Evolutionary conservation across 2,329 filamentous ascomycete species (phyloP).

Genomic region (Epichloe festucae): DNA sequence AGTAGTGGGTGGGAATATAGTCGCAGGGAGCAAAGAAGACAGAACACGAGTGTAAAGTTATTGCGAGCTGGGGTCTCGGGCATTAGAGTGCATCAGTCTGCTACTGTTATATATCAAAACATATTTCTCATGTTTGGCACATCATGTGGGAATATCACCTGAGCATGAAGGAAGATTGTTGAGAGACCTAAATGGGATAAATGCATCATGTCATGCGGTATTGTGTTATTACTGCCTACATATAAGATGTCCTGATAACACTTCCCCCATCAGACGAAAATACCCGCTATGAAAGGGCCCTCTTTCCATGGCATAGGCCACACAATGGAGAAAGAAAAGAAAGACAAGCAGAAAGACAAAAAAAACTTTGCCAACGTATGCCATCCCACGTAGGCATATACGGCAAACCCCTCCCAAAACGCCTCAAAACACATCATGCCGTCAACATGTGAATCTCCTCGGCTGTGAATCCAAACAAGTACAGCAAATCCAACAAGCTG

Average conservation of each 20-base stretch:
- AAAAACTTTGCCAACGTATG: neutral
- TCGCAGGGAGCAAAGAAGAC: neutral
- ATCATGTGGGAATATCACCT: neutral
- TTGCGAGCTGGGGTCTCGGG: neutral
- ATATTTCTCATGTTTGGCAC: neutral
- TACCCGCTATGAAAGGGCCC: neutral
- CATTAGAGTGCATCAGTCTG: neutral
- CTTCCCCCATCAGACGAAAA: neutral
- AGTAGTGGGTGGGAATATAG: neutral
- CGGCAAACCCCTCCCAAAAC: neutral
- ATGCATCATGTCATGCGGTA: neutral
- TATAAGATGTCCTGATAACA: neutral
- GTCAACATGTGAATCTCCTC: constrained; percentile 36
- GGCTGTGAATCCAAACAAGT: constrained; percentile 58
- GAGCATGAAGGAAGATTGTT: neutral
- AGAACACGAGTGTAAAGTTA: neutral
- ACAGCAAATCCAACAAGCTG: constrained; percentile 58
- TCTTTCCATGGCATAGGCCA: neutral
- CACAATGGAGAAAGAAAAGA: neutral
- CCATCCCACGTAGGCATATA: neutral
- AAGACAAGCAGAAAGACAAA: neutral
- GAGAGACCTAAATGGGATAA: neutral
- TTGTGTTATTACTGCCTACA: neutral
- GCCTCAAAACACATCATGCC: neutral
- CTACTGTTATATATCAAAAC: neutral